phyloP scores from a whole-genome alignment of 2,329 filamentous ascomycete genomes.

The Monosporascus sp. region DNA sequence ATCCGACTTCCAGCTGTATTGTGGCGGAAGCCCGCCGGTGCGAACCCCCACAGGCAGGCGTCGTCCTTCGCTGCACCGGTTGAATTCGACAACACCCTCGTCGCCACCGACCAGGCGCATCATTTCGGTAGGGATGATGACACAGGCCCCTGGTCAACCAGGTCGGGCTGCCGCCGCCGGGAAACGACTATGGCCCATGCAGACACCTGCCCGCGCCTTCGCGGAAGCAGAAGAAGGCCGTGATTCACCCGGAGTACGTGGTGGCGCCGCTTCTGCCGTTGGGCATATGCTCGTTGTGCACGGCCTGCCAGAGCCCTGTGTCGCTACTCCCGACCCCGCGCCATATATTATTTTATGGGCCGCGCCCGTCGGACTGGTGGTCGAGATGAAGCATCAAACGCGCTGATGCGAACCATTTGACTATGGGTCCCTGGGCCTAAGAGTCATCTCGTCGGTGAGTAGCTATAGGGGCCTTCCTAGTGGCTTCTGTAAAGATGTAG shows the following conservation, averaged over 20 bases:
- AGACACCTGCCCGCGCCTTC: slow-evolving; percentile 18
- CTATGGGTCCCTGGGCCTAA: too few species aligned
- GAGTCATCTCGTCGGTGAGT: too few species aligned
- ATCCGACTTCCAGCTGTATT: slow-evolving; percentile 24
- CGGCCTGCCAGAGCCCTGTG: slow-evolving; percentile 22
- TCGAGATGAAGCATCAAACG: too few species aligned
- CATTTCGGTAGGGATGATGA: slow-evolving; percentile 23
- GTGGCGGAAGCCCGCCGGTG: slow-evolving; percentile 16
- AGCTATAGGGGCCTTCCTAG: too few species aligned
- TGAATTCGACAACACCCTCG: slow-evolving; percentile 12
- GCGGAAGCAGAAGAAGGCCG: slow-evolving; percentile 31
- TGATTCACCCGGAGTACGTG: slow-evolving; percentile 28
- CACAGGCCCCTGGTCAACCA: slow-evolving; percentile 17
- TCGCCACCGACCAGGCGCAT: slow-evolving; percentile 24
- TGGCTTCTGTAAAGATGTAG: too few species aligned
- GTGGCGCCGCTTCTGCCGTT: slow-evolving; percentile 24
- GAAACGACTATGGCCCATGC: slow-evolving; percentile 11
- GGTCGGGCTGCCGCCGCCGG: slow-evolving; percentile 4
- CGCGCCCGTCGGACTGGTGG: too few species aligned
- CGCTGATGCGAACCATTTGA: too few species aligned
- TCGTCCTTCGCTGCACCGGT: slow-evolving; percentile 6
- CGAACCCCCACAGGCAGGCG: slow-evolving; percentile 4
- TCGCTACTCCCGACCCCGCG: too few species aligned
- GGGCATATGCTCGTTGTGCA: slow-evolving; percentile 20
- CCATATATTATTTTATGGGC: too few species aligned